phyloP scores from a whole-genome alignment of 768 basidiomycete species.

The Lactifluus pinguis region DNA sequence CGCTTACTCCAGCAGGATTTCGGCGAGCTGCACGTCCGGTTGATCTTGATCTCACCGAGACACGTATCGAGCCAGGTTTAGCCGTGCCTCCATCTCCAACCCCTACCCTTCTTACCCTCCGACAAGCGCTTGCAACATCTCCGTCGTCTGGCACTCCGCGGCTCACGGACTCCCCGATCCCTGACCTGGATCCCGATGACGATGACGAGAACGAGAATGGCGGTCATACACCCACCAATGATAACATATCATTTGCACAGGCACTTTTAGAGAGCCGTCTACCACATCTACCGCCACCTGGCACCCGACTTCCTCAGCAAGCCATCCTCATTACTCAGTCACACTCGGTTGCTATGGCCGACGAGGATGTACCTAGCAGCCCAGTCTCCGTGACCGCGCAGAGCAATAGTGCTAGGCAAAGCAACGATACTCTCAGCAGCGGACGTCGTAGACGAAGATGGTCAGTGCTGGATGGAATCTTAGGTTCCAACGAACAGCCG shows the following conservation, averaged over 20 bases:
- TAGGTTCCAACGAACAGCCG: slow-evolving; percentile 25
- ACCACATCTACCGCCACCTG: slow-evolving; percentile 63
- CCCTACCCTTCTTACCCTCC: slow-evolving; percentile 53
- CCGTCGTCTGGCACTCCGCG: slow-evolving; percentile 26
- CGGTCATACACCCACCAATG: slow-evolving; percentile 30
- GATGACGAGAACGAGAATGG: slow-evolving; percentile 16
- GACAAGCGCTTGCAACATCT: slow-evolving; percentile 50
- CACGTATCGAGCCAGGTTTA: slow-evolving; percentile 15
- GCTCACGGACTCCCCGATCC: slow-evolving; percentile 13
- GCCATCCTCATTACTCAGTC: slow-evolving; percentile 54
- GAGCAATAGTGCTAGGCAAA: slow-evolving; percentile 21
- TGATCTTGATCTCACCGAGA: slow-evolving; percentile 50
- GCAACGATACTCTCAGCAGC: slow-evolving; percentile 22
- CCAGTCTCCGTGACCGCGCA: slow-evolving; percentile 39
- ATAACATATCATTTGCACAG: slow-evolving; percentile 63
- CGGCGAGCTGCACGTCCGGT: slow-evolving; percentile 48
- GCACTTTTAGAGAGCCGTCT: slow-evolving; percentile 72
- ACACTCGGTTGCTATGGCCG: slow-evolving; percentile 29
- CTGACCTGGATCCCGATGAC: slow-evolving; percentile 30
- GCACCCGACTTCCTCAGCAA: slow-evolving; percentile 55
- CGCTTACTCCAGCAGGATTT: slow-evolving; percentile 16
- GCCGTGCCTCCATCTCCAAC: slow-evolving; percentile 45
- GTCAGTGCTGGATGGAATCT: slow-evolving; percentile 54
- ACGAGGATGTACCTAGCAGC: slow-evolving; percentile 37
- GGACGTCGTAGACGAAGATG: slow-evolving; percentile 53